Evolutionary conservation across 75 land plant species (phyloP), one percentile per base, ranked within the genome.

Genomic region (Adiantum capillusveneris): DNA sequence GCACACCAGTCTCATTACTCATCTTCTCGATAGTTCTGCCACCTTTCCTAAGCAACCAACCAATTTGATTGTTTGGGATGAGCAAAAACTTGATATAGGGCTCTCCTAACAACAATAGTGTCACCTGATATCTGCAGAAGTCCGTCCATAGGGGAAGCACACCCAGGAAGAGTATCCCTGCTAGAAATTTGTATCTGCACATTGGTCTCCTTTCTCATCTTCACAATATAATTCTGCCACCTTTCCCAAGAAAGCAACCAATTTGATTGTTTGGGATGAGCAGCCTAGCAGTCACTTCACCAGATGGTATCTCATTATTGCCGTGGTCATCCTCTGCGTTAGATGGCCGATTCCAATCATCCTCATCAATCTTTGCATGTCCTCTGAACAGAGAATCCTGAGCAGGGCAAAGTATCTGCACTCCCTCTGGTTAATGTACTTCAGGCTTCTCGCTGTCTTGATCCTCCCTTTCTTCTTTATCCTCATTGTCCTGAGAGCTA

Each of bases 381-480:
- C 88, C 81, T 62, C 49, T 81, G 66, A 94, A 88, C 5, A 94
- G 73, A 29, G 98, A 95, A 73, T 88, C 95, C 62, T 88, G 98
- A 19, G 90, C 83, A 18, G 98, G 79, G 31, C 68, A 80, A 45
- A 83, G 53, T 34, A 34, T 34, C 37, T 34, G 37, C 37, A 34
- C 7, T 3, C 37, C 37, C 7, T 34, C 37, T 34, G 37, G 37
- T 53, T 22, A 53, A 9, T 70, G 59, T 17, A 52, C 75, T 24
- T 53, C 29, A 24, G 28, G 2, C 3, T 27, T 53, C 24, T 53
- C 14, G 22, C 3, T 46, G 22, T 22, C 16, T 37, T 29, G 46
- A 3, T 53, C 71, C 27, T 62, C 31, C 11, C 25, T 34, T 36
- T 62, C 66, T 24, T 22, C 30, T 26, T 46, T 30, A 25, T 60